phyloP scores from a whole-genome alignment of 306 rosid genomes.

The Cajanus cajan region DNA sequence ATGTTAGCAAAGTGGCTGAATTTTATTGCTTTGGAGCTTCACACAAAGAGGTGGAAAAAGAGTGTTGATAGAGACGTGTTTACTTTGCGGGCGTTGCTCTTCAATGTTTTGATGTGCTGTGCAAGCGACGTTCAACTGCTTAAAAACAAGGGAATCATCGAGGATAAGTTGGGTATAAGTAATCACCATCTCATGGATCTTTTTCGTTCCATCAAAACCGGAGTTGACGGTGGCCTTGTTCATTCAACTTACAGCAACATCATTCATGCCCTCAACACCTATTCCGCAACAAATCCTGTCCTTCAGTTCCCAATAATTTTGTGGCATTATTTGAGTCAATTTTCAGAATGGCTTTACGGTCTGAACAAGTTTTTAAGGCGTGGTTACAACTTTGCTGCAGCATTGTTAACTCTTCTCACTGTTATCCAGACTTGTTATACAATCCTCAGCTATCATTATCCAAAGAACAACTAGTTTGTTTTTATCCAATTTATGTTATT shows the following conservation, averaged over 20 bases:
- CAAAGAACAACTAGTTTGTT: not conserved
- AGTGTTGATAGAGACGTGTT: not conserved
- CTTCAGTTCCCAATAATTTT: not conserved
- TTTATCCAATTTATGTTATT: too few relatives aligned
- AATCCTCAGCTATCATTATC: not conserved
- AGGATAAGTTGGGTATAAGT: not conserved
- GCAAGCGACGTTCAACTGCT: not conserved
- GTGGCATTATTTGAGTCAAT: not conserved
- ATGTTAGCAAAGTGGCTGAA: not conserved
- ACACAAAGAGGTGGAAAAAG: not conserved
- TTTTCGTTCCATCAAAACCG: not conserved
- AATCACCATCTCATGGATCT: not conserved
- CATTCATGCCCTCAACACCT: not conserved
- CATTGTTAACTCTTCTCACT: not conserved
- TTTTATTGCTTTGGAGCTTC: conserved; percentile 26
- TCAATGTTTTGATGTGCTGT: conserved; percentile 19
- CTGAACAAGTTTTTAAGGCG: not conserved
- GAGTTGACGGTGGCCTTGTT: not conserved
- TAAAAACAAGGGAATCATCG: not conserved
- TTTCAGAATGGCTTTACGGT: not conserved
- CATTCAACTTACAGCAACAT: not conserved
- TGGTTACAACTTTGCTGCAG: conserved; percentile 9
- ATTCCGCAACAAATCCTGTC: too few relatives aligned
- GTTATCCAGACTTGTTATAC: not conserved
- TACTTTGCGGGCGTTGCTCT: not conserved